Base-by-base conservation (phyloP, 2,329 filamentous ascomycete genomes). In the Epichloe hybrida region DNA sequence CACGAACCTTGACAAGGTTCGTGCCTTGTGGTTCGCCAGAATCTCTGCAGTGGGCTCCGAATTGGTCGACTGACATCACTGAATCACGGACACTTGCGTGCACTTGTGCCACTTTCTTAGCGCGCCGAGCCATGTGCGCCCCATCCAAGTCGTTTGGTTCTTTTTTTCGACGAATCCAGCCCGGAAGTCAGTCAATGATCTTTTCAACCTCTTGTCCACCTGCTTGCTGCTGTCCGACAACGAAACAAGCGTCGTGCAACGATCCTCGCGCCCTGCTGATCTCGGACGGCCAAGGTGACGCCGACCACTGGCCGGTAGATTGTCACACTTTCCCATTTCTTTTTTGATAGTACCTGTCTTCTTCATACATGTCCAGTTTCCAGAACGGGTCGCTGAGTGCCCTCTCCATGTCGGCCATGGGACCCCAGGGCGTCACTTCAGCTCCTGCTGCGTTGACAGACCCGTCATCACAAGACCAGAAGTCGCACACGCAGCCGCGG, bases 401-500 rank as follows among this genome's bases (percentile, higher is more conserved):
- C 35, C 44, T 38, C 34, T 48, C 49, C 31, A 35, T 23, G n/a
- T 4, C 50, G 13, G 54, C 54, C 46, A 58, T 54, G 45, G 48
- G 54, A 20, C 44, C 51, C 11, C 43, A 46, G 21, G 47, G 41
- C 52, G 41, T 35, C 13, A 37, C 49, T n/a, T 34, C 56, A n/a
- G 43, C 57, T 45, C 49, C 53, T 23, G 40, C 52, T 38, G 38
- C 52, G 46, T 50, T 51, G 31, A 13, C 20, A 23, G 27, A 49
- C 12, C 8, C 46, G 17, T 20, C 37, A 21, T 27, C 52, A 34
- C 52, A 48, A 39, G 49, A 51, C 42, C 54, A 52, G 50, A 56
- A 54, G 39, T 50, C 50, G 21, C 52, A 51, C 15, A 46, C 49
- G 13, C 48, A 51, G 39, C 55, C 55, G 59, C 81, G 83, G 72